phyloP scores from a whole-genome alignment of 2,329 filamentous ascomycete genomes.

The Eutypella sp. region DNA sequence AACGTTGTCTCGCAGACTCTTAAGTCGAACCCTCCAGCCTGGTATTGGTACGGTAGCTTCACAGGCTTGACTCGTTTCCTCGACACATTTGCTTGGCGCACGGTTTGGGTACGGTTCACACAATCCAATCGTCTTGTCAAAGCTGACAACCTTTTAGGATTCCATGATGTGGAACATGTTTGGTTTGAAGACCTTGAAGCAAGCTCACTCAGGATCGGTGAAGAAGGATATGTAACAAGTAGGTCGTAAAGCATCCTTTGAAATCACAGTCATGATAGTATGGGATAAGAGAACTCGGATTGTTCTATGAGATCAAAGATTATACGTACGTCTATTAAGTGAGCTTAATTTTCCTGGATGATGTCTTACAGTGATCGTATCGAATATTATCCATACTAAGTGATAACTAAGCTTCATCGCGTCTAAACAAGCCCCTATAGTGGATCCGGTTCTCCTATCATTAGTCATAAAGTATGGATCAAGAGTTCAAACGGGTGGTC shows the following conservation, averaged over 20 bases:
- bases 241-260: neutral
- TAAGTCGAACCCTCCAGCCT: constrained; percentile 10
- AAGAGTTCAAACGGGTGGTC: too few relatives aligned
- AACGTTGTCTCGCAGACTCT: constrained; percentile 15
- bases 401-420: too few relatives aligned
- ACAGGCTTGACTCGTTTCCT: constrained; percentile 8
- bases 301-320: too few relatives aligned
- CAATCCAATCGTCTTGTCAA: neutral
- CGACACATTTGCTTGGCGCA: constrained; percentile 14
- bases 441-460: too few relatives aligned
- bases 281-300: neutral
- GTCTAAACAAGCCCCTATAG: too few relatives aligned
- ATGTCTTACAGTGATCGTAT: too few relatives aligned
- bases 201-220: neutral
- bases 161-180: constrained; percentile 9
- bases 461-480: too few relatives aligned
- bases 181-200: constrained; percentile 5
- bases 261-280: too few relatives aligned
- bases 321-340: too few relatives aligned
- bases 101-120: constrained; percentile 15
- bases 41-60: constrained; percentile 17
- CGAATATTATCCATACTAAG: too few relatives aligned
- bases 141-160: constrained; percentile 4
- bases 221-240: neutral
- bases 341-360: too few relatives aligned